Evolutionary conservation across 345 rosid species (phyloP), one percentile per base, ranked within the genome.

Genomic region (Bruguiera gymnorhiza): DNA sequence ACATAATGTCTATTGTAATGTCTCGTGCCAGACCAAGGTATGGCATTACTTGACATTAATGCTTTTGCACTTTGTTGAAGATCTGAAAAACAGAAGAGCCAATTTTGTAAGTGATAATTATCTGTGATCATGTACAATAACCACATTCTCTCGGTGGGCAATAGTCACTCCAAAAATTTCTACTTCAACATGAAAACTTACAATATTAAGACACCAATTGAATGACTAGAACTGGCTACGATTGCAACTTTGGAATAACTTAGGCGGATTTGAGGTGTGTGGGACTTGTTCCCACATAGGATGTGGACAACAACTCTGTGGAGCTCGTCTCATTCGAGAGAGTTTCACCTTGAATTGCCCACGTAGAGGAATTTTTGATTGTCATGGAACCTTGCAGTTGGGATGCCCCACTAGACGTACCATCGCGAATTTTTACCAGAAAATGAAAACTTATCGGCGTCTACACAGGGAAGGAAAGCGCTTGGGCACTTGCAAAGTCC

Each of bases 11-110:
- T 43, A 43, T 43, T 43, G 13, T 2, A 43, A 43, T 43, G 50
- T 43, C 50, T 13, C 3, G 4, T 43, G 18, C 37, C 37, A 34
- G 9, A 34, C 37, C 37, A 1, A 37, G 43, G 43, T 2, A 13
- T 13, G 16, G 37, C 37, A 43, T 43, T 43, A 13, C 50, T 11
- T 39, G 15, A 89, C 71, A 89, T 89, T 78, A 89, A 89, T 81
- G 85, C 88, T 30, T 83, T 83, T 46, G 91, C 50, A 13, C 4
- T 13, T 13, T 11, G 50, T 43, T 13, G 18, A 43, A 43, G 50
- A 39, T 9, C 46, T 2, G 46, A 39, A 39, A 39, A 39, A 39
- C 15, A 9, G 3, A 39, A 9, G 46, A 10, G 46, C 15, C 46
- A 39, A 39, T 39, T 9, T 39, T 39, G 46, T 10, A 0, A 0